Conservation (phyloP, 164 flowering plant species). For the Magnolia officinalis region DNA sequence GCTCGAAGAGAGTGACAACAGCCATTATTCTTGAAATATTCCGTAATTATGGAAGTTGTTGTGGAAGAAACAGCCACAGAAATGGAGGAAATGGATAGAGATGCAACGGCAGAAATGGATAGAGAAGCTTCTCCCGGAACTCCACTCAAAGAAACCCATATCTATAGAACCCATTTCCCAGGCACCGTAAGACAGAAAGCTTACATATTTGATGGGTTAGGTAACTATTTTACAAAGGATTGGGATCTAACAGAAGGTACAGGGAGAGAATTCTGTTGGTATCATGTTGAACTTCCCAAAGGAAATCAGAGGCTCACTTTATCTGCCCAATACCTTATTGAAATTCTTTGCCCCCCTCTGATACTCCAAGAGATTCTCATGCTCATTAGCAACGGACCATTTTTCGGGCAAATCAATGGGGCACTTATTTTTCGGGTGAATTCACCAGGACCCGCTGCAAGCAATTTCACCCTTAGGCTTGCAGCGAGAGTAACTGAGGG, state of each 20-base stretch:
- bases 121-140: conserved; percentile 20
- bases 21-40: neutral
- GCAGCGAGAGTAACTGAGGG: conserved; percentile 87
- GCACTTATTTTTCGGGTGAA: conserved; percentile 90
- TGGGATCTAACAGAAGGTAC: conserved; percentile 86
- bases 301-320: conserved; percentile 68
- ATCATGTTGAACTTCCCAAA: conserved; percentile 93
- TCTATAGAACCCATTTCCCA: conserved; percentile 34
- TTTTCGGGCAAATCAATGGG: conserved; percentile 94
- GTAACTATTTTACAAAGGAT: conserved; percentile 69
- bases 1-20: neutral
- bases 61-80: conserved; percentile 15
- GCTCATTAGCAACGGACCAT: conserved; percentile 92
- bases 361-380: conserved; percentile 96
- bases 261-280: conserved; percentile 92
- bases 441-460: conserved; percentile 84
- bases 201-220: conserved; percentile 82
- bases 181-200: conserved; percentile 77
- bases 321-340: conserved; percentile 83
- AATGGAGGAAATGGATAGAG: conserved; percentile 39
- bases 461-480: conserved; percentile 73
- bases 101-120: conserved; percentile 33
- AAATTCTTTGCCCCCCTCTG: conserved; percentile 88
- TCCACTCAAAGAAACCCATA: conserved; percentile 26
- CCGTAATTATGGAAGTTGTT: conserved; percentile 31